Evolutionary conservation across 2,329 filamentous ascomycete genomes (phyloP).

Genomic region (Alternaria incomplexa): DNA sequence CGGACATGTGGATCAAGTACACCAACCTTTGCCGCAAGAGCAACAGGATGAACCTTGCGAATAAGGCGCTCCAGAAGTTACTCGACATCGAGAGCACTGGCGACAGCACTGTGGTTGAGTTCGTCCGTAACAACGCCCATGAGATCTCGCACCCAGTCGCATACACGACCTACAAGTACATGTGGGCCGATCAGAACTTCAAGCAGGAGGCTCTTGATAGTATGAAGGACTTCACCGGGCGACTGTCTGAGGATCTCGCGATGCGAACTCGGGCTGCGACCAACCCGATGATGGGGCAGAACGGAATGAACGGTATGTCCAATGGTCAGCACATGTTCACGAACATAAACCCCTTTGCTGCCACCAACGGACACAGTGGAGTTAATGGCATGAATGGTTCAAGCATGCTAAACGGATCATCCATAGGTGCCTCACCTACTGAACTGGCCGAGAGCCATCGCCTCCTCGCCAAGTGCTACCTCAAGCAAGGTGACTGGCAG

Average conservation of each 20-base stretch:
- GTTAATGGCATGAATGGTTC: slow-evolving; percentile 51
- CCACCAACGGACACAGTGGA: slow-evolving; percentile 59
- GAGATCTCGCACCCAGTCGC: slow-evolving; percentile 77
- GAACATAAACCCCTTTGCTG: slow-evolving; percentile 46
- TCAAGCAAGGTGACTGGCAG: slow-evolving; percentile 97
- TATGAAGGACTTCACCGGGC: slow-evolving; percentile 66
- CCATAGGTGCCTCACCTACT: slow-evolving; percentile 31
- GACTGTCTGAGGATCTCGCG: slow-evolving; percentile 65
- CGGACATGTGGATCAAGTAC: slow-evolving; percentile 99
- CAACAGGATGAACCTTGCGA: slow-evolving; percentile 88
- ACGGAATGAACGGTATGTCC: slow-evolving; percentile 50
- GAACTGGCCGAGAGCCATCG: slow-evolving; percentile 64
- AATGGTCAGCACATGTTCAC: slow-evolving; percentile 49
- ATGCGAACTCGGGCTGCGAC: slow-evolving; percentile 44
- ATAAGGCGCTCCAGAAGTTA: slow-evolving; percentile 92
- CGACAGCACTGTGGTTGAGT: slow-evolving; percentile 40
- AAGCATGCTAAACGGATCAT: slow-evolving; percentile 35
- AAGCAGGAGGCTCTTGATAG: slow-evolving; percentile 57
- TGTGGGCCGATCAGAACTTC: slow-evolving; percentile 75
- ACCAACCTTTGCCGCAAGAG: slow-evolving; percentile 98
- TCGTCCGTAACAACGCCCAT: slow-evolving; percentile 44
- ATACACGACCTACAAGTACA: slow-evolving; percentile 96
- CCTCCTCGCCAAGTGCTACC: slow-evolving; percentile 91
- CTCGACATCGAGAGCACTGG: slow-evolving; percentile 57
- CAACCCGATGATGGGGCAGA: slow-evolving; percentile 44